Conservation (phyloP, 2,329 filamentous ascomycete species). For the Dactylellina haptotyla region DNA sequence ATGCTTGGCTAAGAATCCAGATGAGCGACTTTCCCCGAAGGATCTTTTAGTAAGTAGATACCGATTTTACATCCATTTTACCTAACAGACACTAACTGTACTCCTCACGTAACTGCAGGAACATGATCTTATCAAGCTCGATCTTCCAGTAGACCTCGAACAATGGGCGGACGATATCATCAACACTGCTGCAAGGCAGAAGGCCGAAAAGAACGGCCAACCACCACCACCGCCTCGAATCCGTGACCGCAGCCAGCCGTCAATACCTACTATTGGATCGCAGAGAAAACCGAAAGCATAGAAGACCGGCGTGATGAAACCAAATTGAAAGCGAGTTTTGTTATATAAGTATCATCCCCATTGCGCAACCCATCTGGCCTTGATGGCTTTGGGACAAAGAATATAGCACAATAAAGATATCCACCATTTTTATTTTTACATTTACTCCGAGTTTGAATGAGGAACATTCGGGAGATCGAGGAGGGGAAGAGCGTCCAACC, state of each 20-base stretch:
- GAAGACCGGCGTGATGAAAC: constrained; percentile 15
- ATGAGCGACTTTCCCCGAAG: constrained; percentile 87
- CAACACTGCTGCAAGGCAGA: constrained; percentile 40
- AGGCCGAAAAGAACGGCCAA: constrained; percentile 38
- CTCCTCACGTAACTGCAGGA: constrained; percentile 17
- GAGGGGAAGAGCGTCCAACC: neutral
- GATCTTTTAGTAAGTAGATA: constrained; percentile 73
- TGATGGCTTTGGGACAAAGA: constrained; percentile 35
- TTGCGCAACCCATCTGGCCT: constrained; percentile 19
- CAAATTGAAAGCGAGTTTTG: constrained; percentile 51
- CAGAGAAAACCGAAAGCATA: constrained; percentile 52
- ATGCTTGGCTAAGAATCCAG: constrained; percentile 89
- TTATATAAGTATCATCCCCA: constrained; percentile 36
- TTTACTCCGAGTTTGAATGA: neutral
- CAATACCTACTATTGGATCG: constrained; percentile 45
- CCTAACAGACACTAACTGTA: neutral
- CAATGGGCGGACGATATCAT: constrained; percentile 51
- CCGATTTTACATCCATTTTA: neutral
- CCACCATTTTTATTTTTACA: constrained; percentile 24
- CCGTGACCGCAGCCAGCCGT: constrained; percentile 37
- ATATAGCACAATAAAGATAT: constrained; percentile 37
- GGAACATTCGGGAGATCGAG: constrained; percentile 6
- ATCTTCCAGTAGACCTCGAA: constrained; percentile 37
- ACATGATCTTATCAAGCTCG: constrained; percentile 38
- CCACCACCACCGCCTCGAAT: constrained; percentile 47